Conservation (phyloP, 257 asterid species). For the Penstemon newberryi region DNA sequence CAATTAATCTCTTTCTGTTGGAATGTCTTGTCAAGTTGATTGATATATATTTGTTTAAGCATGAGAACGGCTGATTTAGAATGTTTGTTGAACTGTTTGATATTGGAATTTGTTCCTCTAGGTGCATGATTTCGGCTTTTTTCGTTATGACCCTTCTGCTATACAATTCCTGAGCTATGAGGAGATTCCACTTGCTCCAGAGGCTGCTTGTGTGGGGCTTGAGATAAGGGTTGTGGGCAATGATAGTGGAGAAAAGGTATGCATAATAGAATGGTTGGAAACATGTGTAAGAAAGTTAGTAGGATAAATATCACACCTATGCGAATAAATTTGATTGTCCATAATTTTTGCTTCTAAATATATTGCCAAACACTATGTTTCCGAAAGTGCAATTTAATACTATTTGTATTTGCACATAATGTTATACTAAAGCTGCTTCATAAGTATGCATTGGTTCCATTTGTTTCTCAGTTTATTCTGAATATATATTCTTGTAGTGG, state of each 20-base stretch:
- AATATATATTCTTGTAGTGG: slow-evolving; percentile 13
- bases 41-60: slow-evolving; percentile 20
- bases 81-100: background rate
- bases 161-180: slow-evolving; percentile 92
- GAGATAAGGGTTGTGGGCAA: slow-evolving; percentile 99
- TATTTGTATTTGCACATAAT: background rate
- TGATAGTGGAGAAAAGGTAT: slow-evolving; percentile 99
- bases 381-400: slow-evolving; percentile 11
- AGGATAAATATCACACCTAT: slow-evolving; percentile 1
- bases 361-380: slow-evolving; percentile 21
- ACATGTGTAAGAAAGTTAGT: slow-evolving; percentile 15
- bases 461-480: slow-evolving; percentile 8
- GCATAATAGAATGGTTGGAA: slow-evolving; percentile 14
- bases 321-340: slow-evolving; percentile 12
- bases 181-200: slow-evolving; percentile 95
- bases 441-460: background rate
- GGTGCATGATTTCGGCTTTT: slow-evolving; percentile 99
- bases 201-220: slow-evolving; percentile 95
- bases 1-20: slow-evolving; percentile 5
- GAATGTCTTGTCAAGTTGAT: slow-evolving; percentile 12
- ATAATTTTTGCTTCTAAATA: background rate
- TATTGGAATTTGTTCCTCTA: slow-evolving; percentile 31
- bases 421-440: background rate
- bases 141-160: slow-evolving; percentile 82
- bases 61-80: slow-evolving; percentile 13